phyloP scores from a whole-genome alignment of 148 eudicot species.

The Talinum fruticosum region DNA sequence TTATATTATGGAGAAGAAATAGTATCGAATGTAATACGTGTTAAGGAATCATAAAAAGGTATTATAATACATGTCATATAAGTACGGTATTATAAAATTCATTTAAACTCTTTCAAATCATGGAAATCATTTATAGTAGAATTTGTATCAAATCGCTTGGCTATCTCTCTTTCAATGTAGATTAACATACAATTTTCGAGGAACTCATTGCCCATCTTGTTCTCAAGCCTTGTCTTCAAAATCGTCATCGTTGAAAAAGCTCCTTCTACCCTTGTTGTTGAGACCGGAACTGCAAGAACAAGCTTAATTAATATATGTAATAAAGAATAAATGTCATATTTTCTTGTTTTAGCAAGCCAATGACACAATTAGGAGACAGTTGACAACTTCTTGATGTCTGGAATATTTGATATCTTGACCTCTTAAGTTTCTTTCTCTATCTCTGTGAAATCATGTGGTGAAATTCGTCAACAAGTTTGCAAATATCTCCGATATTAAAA shows the following conservation, averaged over 20 bases:
- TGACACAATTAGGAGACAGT: not conserved
- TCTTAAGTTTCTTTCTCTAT: not conserved
- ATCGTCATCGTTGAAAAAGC: conserved; percentile 7
- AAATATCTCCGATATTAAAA: not conserved
- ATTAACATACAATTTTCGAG: not conserved
- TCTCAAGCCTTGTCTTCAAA: conserved; percentile 8
- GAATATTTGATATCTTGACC: not conserved
- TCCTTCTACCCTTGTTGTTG: conserved; percentile 2
- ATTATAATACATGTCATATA: no score
- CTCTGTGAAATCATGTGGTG: conserved; percentile 7
- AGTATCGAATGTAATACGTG: no score
- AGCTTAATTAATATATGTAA: conserved; percentile 5
- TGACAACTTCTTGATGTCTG: not conserved
- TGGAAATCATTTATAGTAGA: conserved; percentile 1
- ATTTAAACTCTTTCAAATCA: no score
- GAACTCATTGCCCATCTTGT: conserved; percentile 13
- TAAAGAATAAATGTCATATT: not conserved
- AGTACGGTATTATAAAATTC: no score
- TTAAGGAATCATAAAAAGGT: no score
- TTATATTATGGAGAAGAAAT: no score
- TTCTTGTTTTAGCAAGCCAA: not conserved
- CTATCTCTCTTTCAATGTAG: conserved; percentile 8
- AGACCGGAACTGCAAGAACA: conserved; percentile 1
- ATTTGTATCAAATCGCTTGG: not conserved
- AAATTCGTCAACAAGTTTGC: no score